These are phyloP conservation scores for Lactifluus hygrophoroides DNA, from an alignment of 768 basidiomycete species.

Conservation along the genomic window DNA sequence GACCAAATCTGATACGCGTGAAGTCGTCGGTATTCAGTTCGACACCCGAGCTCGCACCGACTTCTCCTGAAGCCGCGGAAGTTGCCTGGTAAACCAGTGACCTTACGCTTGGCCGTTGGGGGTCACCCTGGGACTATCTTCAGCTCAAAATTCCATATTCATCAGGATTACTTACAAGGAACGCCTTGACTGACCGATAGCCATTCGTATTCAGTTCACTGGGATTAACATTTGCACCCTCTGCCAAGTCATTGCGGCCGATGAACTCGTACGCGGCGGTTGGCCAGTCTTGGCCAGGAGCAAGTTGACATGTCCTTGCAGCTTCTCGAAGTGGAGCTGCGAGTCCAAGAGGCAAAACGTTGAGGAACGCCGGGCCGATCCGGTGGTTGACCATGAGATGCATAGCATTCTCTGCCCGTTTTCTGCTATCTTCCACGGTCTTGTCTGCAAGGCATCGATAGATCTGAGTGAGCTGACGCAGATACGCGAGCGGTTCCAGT, in stretches of 20 bases:
- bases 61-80: conserved; percentile 42
- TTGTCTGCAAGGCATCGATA: conserved; percentile 55
- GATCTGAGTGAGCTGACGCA: conserved; percentile 45
- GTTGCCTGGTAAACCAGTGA: conserved; percentile 12
- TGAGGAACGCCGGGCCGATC: conserved; percentile 41
- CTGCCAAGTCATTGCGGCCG: conserved; percentile 67
- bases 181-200: conserved; percentile 49
- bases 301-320: conserved; percentile 71
- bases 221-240: conserved; percentile 42
- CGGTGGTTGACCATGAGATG: conserved; percentile 43
- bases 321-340: conserved; percentile 79
- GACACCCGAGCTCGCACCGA: conserved; percentile 56
- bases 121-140: conserved; percentile 1
- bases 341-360: conserved; percentile 57
- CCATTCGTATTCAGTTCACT: conserved; percentile 43
- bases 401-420: conserved; percentile 60
- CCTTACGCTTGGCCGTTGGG: conserved; percentile 6
- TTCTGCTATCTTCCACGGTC: conserved; percentile 41
- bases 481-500: conserved; percentile 46
- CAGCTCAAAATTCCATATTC: not conserved
- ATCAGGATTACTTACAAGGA: conserved; percentile 36
- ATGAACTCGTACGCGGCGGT: conserved; percentile 58
- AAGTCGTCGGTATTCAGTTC: conserved; percentile 67
- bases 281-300: conserved; percentile 70
- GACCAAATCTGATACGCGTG: conserved; percentile 79